Evolutionary conservation across 2,329 filamentous ascomycete species (phyloP), one percentile per base, ranked within the genome.

Genomic region (Pyricularia grisea): DNA sequence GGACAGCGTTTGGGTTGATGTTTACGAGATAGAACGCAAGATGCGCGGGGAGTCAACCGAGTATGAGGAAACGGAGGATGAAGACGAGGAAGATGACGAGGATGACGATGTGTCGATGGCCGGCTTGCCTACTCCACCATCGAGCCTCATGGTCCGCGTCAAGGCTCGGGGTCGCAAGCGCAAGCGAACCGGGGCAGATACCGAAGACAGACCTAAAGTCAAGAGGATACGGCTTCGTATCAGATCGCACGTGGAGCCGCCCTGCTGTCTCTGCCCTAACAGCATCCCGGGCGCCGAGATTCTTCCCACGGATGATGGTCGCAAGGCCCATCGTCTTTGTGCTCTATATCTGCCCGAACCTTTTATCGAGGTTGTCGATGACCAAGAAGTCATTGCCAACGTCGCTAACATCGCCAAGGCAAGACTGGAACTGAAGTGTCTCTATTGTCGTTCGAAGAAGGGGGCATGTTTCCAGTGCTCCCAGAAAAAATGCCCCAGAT

Each of bases 401-500:
- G 87, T 93, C 67, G 85, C 87, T n/a, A 87, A 88, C 71, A 93
- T 98, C 73, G 89, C 92, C 76, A 94, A 95, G 78, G 92, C 92
- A 69, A 91, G 94, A 25, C 82, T 97, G 73, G 93, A 96, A 30
- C 88, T 98, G 73, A 97, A 97, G 79, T 99, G 95, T 78, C 88
- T 97, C 71, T 97, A 92, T 80, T 99, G 95, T 77, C 92, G 94
- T 42, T 96, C 93, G 36, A 96, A 95, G 78, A 92, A 91, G 69
- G 95, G 95, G n/a, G 93, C 93, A 20, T 97, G 94, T 80, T 96
- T 99, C 81, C 94, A 98, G 78, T 99, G 95, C 79, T 96, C 93
- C 0, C 90, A 93, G 73, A 94, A 94, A 82, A 98, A 97, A 78
- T 99, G 95, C 75, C 91, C 92, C 4, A 86, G 95, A 72, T 91